Evolutionary conservation across 805 yeast species (phyloP).

Genomic region (Yueomyces sp.): DNA sequence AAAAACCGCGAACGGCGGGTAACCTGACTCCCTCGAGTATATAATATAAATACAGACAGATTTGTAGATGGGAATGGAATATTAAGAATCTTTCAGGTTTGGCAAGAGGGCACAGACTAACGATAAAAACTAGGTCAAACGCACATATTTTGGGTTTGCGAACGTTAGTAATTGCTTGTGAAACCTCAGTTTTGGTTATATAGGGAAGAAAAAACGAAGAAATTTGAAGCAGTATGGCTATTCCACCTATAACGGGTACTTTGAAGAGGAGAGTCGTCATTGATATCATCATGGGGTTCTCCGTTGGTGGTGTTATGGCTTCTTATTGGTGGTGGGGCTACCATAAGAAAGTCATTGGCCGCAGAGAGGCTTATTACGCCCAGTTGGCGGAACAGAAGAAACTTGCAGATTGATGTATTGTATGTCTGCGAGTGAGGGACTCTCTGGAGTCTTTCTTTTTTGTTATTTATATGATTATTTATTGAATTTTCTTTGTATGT

Average conservation of each 20-base stretch:
- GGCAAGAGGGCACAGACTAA: too few relatives aligned
- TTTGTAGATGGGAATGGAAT: too few relatives aligned
- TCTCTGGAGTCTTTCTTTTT: not conserved
- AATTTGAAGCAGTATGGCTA: slow-evolving; percentile 35
- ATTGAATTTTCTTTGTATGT: not conserved
- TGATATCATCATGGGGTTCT: slow-evolving; percentile 62
- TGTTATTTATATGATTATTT: not conserved
- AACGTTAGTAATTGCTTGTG: too few relatives aligned
- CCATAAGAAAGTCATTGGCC: slow-evolving; percentile 62
- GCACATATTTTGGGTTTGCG: too few relatives aligned
- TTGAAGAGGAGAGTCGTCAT: slow-evolving; percentile 69
- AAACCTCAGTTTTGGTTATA: too few relatives aligned
- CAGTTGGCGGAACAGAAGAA: slow-evolving; percentile 63
- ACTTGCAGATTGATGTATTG: slow-evolving; percentile 3
- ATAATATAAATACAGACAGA: too few relatives aligned
- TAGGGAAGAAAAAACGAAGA: too few relatives aligned
- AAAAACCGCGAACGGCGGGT: too few relatives aligned
- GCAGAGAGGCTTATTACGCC: slow-evolving; percentile 78
- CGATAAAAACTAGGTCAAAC: too few relatives aligned
- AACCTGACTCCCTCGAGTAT: too few relatives aligned
- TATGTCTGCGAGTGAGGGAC: not conserved
- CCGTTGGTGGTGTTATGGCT: slow-evolving; percentile 49
- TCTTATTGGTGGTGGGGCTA: slow-evolving; percentile 73
- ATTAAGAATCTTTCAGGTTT: too few relatives aligned
- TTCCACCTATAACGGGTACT: slow-evolving; percentile 78